These are phyloP conservation scores for Crithidia expoeki DNA, from an alignment of 208 protist species.

Conservation along the genomic window DNA sequence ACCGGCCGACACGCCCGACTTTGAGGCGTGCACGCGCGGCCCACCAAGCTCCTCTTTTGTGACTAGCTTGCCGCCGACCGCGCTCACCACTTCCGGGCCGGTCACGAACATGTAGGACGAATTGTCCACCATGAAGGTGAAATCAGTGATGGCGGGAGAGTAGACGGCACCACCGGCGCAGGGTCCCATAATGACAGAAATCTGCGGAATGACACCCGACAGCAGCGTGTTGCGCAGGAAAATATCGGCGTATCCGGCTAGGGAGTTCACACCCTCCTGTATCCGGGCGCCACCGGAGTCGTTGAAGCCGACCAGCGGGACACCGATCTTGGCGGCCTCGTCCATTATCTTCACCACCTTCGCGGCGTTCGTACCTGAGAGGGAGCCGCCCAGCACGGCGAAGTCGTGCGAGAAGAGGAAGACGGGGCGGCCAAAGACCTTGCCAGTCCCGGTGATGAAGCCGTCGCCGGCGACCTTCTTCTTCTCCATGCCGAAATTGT, in stretches of 20 bases:
- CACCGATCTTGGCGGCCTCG: conserved; percentile 92
- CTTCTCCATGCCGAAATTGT: conserved; percentile 94
- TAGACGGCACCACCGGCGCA: conserved; percentile 92
- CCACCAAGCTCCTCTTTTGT: conserved; percentile 95
- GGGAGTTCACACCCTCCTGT: conserved; percentile 94
- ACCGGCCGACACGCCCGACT: conserved; percentile 88
- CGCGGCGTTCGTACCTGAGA: conserved; percentile 92
- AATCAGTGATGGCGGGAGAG: conserved; percentile 97
- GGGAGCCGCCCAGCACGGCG: conserved; percentile 94
- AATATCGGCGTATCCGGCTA: conserved; percentile 96
- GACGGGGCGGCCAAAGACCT: conserved; percentile 93
- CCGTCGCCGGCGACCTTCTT: conserved; percentile 89
- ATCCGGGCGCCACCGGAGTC: conserved; percentile 97
- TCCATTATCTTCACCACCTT: conserved; percentile 98
- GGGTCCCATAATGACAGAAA: conserved; percentile 97
- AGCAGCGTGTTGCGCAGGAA: conserved; percentile 94
- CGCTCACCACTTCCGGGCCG: conserved; percentile 97
- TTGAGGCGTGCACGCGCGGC: conserved; percentile 82
- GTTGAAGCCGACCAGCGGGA: conserved; percentile 96
- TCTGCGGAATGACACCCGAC: conserved; percentile 96
- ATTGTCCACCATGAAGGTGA: conserved; percentile 96
- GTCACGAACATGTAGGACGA: conserved; percentile 98
- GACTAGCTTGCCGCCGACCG: conserved; percentile 92
- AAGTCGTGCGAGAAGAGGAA: conserved; percentile 97
- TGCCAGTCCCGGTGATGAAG: conserved; percentile 93